A percentile compares a stretch with the other conserved stretches of the same genome.
Evolutionary conservation across 2,329 filamentous ascomycete species (phyloP).

Genomic region (Pseudogymnoascus sp.): DNA sequence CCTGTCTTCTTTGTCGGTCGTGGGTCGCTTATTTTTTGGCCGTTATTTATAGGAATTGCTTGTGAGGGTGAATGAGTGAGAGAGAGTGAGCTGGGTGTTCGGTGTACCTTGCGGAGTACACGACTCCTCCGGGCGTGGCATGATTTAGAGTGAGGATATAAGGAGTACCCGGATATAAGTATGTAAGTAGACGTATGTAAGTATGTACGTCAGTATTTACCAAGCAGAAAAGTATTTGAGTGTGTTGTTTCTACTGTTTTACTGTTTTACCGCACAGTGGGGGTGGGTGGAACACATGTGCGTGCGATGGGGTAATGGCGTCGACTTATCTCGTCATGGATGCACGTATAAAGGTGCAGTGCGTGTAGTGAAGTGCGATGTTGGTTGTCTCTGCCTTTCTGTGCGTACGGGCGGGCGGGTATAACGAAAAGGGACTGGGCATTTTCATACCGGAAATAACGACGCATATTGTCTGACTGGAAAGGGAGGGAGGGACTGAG

Average conservation of each 20-base stretch:
- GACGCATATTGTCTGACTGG: no score
- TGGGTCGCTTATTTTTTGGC: background rate
- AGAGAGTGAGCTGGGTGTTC: background rate
- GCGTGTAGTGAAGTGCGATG: background rate
- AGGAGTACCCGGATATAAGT: no score
- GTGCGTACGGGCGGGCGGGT: no score
- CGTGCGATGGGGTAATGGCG: background rate
- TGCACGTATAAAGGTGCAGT: background rate
- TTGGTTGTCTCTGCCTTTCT: no score
- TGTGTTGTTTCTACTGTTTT: no score
- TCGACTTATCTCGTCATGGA: background rate
- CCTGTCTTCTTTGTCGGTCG: background rate
- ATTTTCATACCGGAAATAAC: no score
- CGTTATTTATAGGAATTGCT: background rate
- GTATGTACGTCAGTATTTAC: no score
- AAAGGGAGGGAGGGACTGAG: no score
- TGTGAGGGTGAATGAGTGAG: background rate
- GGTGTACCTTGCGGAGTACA: background rate
- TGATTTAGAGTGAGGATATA: background rate
- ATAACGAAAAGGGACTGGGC: no score
- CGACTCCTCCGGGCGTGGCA: background rate
- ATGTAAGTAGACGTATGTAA: no score
- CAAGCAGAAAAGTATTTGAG: no score
- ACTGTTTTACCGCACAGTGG: background rate
- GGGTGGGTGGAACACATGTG: background rate